Evolutionary conservation across 371 early-diverging fungal genomes (phyloP), one percentile per base, ranked within the genome.

Genomic region (Amoeboradix gromovi): DNA sequence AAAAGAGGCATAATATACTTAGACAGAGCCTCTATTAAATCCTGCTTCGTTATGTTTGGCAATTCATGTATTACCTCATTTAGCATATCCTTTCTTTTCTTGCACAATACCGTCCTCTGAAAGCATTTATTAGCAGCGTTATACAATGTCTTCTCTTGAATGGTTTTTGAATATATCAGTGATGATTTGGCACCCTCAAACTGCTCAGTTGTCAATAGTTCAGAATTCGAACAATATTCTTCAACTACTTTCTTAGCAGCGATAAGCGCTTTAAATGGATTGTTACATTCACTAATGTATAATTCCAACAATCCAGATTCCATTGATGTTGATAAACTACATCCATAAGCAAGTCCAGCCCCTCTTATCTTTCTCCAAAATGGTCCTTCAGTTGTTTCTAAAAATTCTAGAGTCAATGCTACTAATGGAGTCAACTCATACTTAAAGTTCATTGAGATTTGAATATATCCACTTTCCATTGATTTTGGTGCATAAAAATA

Each of bases 321-420:
- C 29, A 30, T 30, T 5, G 68, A 68, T 16, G 12, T 30, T 1
- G 27, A 29, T 17, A 68, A 29, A 31, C 27, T n/a, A 29, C 29
- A 30, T n/a, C 22, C 12, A 29, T 68, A 68, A 5, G 68, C 68
- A 12, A 68, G 30, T 29, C 68, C 68, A 29, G 12, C 27, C 17
- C 68, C 68, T 30, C 68, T 1, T 12, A 68, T 28, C 17, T 29
- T 12, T 68, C 29, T 68, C 68, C 68, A 68, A 30, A 68, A 68
- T 29, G 68, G 68, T 16, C 68, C 68, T 68, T 68, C 68, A 12
- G 29, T 30, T 28, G 31, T 30, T 16, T 12, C 17, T 12, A 68
- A 28, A 17, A n/a, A 29, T 31, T 68, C 68, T 1, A 29, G 16
- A 68, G 29, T 16, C 5, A 31, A 12, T 16, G 29, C 2, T 1